A percentile compares a stretch with the other conserved stretches of the same genome.
Evolutionary conservation across 2,329 filamentous ascomycete genomes (phyloP).

Genomic region (Pseudogymnoascus verrucosus): DNA sequence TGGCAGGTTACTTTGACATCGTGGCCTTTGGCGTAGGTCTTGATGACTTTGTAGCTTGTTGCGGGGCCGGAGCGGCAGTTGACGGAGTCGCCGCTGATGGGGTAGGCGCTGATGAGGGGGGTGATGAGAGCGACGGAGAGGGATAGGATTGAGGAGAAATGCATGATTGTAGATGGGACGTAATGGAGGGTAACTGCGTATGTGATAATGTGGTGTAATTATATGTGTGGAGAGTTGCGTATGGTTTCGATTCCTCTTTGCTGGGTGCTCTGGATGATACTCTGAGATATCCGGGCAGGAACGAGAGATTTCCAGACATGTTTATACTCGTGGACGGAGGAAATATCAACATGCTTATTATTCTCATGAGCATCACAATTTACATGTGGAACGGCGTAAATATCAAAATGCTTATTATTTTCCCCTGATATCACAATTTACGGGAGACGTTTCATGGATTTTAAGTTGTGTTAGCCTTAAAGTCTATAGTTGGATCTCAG

Average conservation of each 20-base stretch:
- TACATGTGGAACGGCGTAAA: neutral
- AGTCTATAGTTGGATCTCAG: neutral
- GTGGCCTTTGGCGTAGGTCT: conserved; percentile 10
- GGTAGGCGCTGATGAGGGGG: conserved; percentile 1
- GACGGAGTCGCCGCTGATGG: conserved; percentile 1
- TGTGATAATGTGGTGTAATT: neutral
- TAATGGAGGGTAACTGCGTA: neutral
- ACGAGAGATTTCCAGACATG: neutral
- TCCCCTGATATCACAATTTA: neutral
- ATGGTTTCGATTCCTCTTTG: neutral
- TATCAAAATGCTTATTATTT: neutral
- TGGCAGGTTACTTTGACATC: conserved; percentile 14
- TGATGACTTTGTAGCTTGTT: conserved; percentile 10
- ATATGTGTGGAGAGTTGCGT: neutral
- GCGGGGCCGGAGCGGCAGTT: conserved; percentile 8
- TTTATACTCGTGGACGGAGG: neutral
- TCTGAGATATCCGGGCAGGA: neutral
- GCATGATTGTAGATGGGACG: neutral
- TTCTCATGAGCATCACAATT: neutral
- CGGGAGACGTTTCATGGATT: neutral
- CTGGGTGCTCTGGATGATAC: neutral
- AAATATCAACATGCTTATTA: neutral
- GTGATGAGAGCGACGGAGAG: neutral
- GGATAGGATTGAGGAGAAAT: neutral
- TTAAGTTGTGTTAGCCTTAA: neutral